Conservation (phyloP, 2,329 filamentous ascomycete species). For the Scedosporium aurantiacum region DNA sequence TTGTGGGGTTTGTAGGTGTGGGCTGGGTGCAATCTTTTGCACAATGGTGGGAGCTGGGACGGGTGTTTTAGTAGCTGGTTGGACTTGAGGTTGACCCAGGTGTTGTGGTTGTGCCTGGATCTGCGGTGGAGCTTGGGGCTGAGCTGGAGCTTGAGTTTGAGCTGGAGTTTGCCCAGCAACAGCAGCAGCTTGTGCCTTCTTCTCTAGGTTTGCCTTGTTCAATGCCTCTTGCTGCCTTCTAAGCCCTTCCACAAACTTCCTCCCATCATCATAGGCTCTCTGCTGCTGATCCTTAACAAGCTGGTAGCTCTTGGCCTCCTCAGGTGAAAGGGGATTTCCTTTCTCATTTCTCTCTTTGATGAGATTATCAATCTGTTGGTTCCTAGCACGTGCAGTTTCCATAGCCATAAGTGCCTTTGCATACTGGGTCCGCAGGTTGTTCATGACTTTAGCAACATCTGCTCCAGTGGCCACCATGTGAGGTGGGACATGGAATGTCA, state of each 20-base stretch:
- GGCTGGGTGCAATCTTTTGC: slow-evolving; percentile 10
- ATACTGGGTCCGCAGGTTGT: slow-evolving; percentile 36
- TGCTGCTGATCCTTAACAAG: slow-evolving; percentile 31
- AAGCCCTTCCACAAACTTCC: slow-evolving; percentile 35
- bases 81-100: slow-evolving; percentile 6
- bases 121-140: slow-evolving; percentile 4
- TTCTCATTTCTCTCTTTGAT: slow-evolving; percentile 30
- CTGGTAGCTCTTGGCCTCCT: slow-evolving; percentile 34
- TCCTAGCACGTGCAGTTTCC: slow-evolving; percentile 30
- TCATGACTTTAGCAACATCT: slow-evolving; percentile 35
- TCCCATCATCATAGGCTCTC: slow-evolving; percentile 34
- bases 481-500: slow-evolving; percentile 34
- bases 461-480: slow-evolving; percentile 27
- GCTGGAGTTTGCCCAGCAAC: slow-evolving; percentile 7
- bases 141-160: slow-evolving; percentile 4
- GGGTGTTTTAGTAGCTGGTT: slow-evolving; percentile 12
- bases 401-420: slow-evolving; percentile 37
- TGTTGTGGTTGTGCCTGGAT: slow-evolving; percentile 5
- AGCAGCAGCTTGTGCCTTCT: slow-evolving; percentile 13
- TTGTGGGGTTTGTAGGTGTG: slow-evolving; percentile 17
- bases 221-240: slow-evolving; percentile 32
- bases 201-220: slow-evolving; percentile 14
- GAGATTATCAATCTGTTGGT: slow-evolving; percentile 29
- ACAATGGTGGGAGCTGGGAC: background rate
- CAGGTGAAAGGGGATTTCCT: slow-evolving; percentile 31